Conservation (phyloP, 2,329 filamentous ascomycete genomes). For the Fusarium sp. region DNA sequence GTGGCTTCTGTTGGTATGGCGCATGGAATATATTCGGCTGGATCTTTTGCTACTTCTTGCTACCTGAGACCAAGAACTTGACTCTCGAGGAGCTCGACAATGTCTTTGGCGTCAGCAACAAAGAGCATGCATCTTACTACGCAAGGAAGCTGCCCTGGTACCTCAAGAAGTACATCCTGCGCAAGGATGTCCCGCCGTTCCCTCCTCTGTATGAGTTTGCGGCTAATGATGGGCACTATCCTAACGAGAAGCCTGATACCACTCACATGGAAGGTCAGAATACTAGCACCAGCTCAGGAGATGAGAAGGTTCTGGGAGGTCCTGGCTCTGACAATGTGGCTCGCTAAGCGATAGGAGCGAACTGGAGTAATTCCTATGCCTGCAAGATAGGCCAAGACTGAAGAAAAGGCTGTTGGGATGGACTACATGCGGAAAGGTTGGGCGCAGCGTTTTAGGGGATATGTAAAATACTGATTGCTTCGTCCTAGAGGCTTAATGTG, state of each 20-base stretch:
- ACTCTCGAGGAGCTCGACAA: slow-evolving; percentile 51
- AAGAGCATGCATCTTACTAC: slow-evolving; percentile 49
- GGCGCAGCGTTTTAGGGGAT: neutral
- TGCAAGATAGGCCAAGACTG: too few species aligned
- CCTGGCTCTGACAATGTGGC: neutral
- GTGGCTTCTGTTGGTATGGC: slow-evolving; percentile 55
- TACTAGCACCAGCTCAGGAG: neutral
- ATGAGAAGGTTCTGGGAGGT: slow-evolving; percentile 4
- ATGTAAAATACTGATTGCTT: neutral
- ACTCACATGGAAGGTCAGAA: slow-evolving; percentile 1
- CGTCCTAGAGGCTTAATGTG: neutral
- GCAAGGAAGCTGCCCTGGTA: slow-evolving; percentile 49
- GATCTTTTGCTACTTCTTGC: slow-evolving; percentile 49
- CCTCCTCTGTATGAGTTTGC: slow-evolving; percentile 49
- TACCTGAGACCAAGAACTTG: slow-evolving; percentile 52
- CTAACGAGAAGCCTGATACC: slow-evolving; percentile 26
- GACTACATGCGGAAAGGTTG: neutral
- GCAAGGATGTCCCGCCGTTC: slow-evolving; percentile 47
- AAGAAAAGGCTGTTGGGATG: too few species aligned
- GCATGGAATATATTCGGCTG: slow-evolving; percentile 52
- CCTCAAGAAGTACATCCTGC: slow-evolving; percentile 46
- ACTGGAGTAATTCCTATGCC: too few species aligned
- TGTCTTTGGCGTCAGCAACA: slow-evolving; percentile 49
- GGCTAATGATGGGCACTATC: slow-evolving; percentile 32
- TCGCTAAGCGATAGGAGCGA: neutral